Percentiles rank a stretch among this genome's conserved stretches.
These are phyloP conservation scores for Cnidoscolus chayamansa DNA, from an alignment of 441 rosid genomes.

Conservation along the genomic window DNA sequence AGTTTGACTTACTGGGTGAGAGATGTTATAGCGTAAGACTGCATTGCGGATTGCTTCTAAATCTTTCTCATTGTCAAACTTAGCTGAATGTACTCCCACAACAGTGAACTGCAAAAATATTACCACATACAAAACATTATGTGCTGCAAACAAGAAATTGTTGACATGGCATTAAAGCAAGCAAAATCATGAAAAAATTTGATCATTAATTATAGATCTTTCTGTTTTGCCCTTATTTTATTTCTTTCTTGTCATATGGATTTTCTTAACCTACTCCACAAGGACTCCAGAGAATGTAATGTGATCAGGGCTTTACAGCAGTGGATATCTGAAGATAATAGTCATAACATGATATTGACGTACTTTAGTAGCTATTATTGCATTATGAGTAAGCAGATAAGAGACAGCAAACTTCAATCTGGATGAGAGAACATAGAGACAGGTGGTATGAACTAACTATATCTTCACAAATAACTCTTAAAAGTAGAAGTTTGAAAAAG, in stretches of 20 bases:
- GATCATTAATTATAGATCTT: neutral
- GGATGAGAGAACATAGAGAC: neutral
- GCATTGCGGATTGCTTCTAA: constrained; percentile 90
- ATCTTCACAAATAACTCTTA: neutral
- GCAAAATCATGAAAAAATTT: neutral
- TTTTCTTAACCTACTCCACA: neutral
- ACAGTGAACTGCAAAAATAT: constrained; percentile 63
- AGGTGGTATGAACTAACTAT: neutral
- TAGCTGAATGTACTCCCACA: constrained; percentile 98
- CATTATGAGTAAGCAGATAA: neutral
- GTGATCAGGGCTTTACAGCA: neutral
- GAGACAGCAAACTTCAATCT: neutral
- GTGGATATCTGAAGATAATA: neutral
- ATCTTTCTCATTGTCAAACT: constrained; percentile 96
- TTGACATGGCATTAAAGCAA: neutral
- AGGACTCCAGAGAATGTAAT: neutral
- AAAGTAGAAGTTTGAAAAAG: neutral
- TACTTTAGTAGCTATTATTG: neutral
- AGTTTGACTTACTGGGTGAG: constrained; percentile 69
- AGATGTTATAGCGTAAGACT: constrained; percentile 75
- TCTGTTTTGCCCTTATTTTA: neutral
- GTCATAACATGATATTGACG: neutral
- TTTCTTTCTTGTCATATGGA: neutral
- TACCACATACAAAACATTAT: constrained; percentile 9
- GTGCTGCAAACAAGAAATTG: neutral